Conservation (phyloP, 1,139 yeast species). For the Scheffersomyces parashehatae region DNA sequence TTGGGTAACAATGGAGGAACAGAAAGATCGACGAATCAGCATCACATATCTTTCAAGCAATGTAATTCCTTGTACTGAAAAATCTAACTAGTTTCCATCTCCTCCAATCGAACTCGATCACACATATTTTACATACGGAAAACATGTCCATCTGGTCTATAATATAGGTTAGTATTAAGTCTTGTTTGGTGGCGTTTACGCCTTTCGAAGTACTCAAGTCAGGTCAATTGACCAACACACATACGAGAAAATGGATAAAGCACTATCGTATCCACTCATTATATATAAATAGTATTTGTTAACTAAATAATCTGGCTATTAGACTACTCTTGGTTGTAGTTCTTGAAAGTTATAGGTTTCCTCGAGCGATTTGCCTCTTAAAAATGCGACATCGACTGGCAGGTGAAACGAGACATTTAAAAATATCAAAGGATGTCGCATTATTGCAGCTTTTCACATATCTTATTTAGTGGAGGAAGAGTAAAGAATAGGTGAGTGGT, state of each 20-base stretch:
- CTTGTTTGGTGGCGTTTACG: not conserved
- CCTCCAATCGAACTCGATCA: not conserved
- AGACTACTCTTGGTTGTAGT: no score
- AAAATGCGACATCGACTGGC: no score
- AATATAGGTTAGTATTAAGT: slow-evolving; percentile 13
- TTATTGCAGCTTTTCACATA: no score
- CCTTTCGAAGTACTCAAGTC: not conserved
- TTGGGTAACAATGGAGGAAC: not conserved
- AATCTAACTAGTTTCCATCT: not conserved
- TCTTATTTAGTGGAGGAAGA: no score
- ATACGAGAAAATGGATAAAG: slow-evolving; percentile 93
- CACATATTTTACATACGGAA: slow-evolving; percentile 58
- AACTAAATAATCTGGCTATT: no score
- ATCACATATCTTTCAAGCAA: not conserved
- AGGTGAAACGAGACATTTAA: no score
- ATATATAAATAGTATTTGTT: slow-evolving; percentile 1
- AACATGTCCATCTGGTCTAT: slow-evolving; percentile 97
- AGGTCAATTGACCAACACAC: slow-evolving; percentile 26
- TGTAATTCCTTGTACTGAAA: no score
- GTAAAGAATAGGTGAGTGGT: no score
- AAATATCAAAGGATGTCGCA: no score
- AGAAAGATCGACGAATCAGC: not conserved
- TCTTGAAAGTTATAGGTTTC: no score
- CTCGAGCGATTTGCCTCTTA: no score
- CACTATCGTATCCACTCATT: slow-evolving; percentile 99